Percentiles rank a stretch among this genome's conserved stretches.
These are phyloP conservation scores for Lachnellula occidentalis DNA, from an alignment of 2,329 filamentous ascomycete genomes.

Conservation along the genomic window DNA sequence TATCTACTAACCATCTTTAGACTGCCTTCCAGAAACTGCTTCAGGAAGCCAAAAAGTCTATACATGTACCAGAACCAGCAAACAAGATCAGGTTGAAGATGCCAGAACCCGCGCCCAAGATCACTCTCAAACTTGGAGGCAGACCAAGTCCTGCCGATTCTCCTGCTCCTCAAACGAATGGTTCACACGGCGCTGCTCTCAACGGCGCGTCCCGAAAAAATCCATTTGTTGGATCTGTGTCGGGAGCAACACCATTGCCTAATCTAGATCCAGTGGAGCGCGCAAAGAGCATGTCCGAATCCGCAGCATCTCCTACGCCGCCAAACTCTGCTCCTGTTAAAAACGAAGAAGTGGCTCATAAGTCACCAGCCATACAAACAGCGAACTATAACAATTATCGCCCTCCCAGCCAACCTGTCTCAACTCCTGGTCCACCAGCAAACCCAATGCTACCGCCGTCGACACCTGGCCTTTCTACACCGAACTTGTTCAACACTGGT, in stretches of 20 bases:
- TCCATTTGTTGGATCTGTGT: constrained; percentile 24
- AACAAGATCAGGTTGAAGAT: constrained; percentile 80
- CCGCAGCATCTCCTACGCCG: constrained; percentile 29
- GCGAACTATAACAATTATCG: constrained; percentile 25
- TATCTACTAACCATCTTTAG: constrained; percentile 38
- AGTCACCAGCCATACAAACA: constrained; percentile 26
- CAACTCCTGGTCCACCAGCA: constrained; percentile 20
- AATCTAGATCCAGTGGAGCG: constrained; percentile 27
- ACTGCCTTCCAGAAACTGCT: constrained; percentile 63
- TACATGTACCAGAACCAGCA: constrained; percentile 61
- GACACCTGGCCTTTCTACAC: constrained; percentile 21
- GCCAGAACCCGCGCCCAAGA: constrained; percentile 50
- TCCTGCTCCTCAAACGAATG: constrained; percentile 42
- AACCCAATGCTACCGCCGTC: constrained; percentile 29
- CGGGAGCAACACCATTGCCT: constrained; percentile 20
- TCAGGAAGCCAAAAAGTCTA: constrained; percentile 64
- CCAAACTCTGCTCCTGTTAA: constrained; percentile 34
- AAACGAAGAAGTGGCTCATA: constrained; percentile 29
- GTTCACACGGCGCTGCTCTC: constrained; percentile 28
- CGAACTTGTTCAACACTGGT: constrained; percentile 17
- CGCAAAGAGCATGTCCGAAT: constrained; percentile 28
- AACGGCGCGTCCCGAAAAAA: constrained; percentile 27
- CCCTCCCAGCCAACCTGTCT: constrained; percentile 36
- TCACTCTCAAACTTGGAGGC: constrained; percentile 66
- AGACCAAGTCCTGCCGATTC: constrained; percentile 47